These are phyloP conservation scores for Fusarium palustre DNA, from an alignment of 2,329 filamentous ascomycete genomes.

Conservation along the genomic window DNA sequence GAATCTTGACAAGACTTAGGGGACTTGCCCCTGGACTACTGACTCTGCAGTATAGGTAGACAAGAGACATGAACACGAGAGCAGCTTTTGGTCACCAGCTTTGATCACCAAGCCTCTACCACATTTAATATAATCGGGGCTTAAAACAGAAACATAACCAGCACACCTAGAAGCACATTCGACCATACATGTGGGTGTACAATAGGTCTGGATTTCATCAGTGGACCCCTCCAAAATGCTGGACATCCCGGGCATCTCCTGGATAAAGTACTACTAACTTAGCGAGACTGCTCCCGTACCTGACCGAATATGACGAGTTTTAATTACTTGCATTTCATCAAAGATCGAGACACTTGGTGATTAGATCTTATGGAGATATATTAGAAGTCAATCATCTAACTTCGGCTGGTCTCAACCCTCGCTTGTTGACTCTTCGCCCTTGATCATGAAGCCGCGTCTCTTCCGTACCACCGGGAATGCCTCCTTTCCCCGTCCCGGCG, in stretches of 20 bases:
- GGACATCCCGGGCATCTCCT: constrained; percentile 30
- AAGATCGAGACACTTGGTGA: background rate
- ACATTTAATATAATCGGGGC: constrained; percentile 31
- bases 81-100: constrained; percentile 11
- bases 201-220: constrained; percentile 30
- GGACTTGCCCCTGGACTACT: background rate
- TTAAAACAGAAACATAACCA: constrained; percentile 14
- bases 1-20: background rate
- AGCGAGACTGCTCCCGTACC: constrained; percentile 24
- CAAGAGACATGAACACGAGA: constrained; percentile 1
- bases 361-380: background rate
- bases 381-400: background rate
- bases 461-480: constrained; percentile 40
- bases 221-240: constrained; percentile 30
- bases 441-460: constrained; percentile 22
- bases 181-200: constrained; percentile 9
- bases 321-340: background rate
- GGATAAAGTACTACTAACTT: constrained; percentile 6
- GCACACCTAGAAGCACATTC: constrained; percentile 24
- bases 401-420: background rate
- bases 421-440: background rate
- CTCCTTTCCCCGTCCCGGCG: constrained; percentile 41
- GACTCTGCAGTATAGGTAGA: background rate
- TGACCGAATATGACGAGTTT: constrained; percentile 31
- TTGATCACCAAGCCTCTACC: constrained; percentile 15